These are phyloP conservation scores for Trichoderma breve DNA, from an alignment of 2,329 filamentous ascomycete species.

Conservation along the genomic window DNA sequence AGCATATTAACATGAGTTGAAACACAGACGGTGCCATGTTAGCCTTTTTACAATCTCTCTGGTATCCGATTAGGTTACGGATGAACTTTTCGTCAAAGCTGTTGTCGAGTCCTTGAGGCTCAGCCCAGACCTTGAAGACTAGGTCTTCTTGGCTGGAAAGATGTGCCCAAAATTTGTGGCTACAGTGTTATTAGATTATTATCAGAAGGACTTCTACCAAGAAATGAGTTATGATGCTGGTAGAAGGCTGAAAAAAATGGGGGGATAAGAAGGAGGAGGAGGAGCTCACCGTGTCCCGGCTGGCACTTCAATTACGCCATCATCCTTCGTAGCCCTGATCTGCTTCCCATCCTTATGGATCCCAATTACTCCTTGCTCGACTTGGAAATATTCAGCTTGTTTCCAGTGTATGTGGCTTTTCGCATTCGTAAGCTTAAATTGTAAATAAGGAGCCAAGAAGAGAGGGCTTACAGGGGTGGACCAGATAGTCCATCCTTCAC, in stretches of 20 bases:
- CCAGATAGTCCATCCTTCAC: constrained; percentile 7
- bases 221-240: no score
- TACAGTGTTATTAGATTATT: not conserved
- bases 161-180: constrained; percentile 6
- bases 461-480: not conserved
- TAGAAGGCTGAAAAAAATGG: not conserved
- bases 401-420: constrained; percentile 15
- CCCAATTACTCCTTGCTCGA: not conserved
- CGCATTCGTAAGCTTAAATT: not conserved
- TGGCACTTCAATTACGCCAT: constrained; percentile 6
- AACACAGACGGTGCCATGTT: not conserved
- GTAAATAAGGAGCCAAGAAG: not conserved
- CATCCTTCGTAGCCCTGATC: constrained; percentile 1
- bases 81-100: constrained; percentile 14
- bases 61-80: constrained; percentile 8
- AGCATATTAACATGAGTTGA: constrained; percentile 1
- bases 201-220: not conserved
- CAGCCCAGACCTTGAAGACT: constrained; percentile 7
- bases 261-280: not conserved
- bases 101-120: constrained; percentile 12
- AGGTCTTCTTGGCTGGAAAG: not conserved
- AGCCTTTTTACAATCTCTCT: not conserved
- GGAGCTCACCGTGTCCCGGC: not conserved
- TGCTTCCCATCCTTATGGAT: not conserved
- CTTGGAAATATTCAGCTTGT: not conserved